Evolutionary conservation across 129 eudicot species (phyloP), one percentile per base, ranked within the genome.

Genomic region (Centrapalus pauciflorus): DNA sequence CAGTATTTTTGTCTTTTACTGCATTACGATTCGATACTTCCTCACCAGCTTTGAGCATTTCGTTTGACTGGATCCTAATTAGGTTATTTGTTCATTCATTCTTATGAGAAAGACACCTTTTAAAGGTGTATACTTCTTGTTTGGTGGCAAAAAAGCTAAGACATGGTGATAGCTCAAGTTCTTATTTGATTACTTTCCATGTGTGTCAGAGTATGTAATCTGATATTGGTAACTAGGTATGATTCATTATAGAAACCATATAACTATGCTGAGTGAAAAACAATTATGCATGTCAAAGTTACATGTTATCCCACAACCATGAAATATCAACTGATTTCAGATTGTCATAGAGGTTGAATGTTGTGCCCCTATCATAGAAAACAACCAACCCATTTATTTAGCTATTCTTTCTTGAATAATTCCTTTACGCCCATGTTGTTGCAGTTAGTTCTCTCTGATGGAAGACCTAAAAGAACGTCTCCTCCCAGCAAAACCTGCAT

Each of bases 391-490:
- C 7, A 20, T 29, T 8, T 45, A 45, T 9, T 45, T 45, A 24
- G 54, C 11, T 48, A 48, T 16, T 48, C 10, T 16, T 32, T 33
- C 58, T 48, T 51, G 30, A 51, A 48, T 48, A 48, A 23, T 5
- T 48, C 11, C 16, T 27, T 55, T 26, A 26, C 29, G 4, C 43
- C 3, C 4, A 8, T 72, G 29, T 51, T 64, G 51, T 64, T 55
- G 76, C 77, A 61, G 55, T 63, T 54, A 73, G 76, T 56, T 10
- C 14, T 70, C 37, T 17, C 57, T 26, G 51, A 89, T 89, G 99
- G 83, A 84, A 64, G 96, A 93, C 79, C 81, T 89, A 64, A 86
- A 82, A 66, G 92, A 89, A 63, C 88, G 88, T 35, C 77, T 89
- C 56, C 91, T 93, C 41, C 67, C 79, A 24, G 74, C 88, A 20